A percentile compares a stretch with the other conserved stretches of the same genome.
phyloP scores from a whole-genome alignment of 345 rosid genomes.

The Mallotus nudiflorus region DNA sequence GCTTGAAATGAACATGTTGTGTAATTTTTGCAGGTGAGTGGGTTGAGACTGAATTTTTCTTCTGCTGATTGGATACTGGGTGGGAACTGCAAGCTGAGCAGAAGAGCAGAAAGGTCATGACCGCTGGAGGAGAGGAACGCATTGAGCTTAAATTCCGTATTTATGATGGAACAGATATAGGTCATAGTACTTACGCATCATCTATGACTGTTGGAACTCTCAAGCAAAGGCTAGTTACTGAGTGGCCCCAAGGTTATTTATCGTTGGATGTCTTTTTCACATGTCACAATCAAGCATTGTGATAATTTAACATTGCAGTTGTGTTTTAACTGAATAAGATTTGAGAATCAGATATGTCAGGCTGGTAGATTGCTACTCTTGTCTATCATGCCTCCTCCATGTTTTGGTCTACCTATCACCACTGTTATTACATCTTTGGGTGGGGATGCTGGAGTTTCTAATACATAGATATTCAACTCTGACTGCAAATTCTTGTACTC shows the following conservation, averaged over 20 bases:
- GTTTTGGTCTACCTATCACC: background rate
- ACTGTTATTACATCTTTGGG: background rate
- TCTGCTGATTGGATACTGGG: slow-evolving; percentile 4
- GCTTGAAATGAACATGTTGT: slow-evolving; percentile 7
- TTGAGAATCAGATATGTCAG: background rate
- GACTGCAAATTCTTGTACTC: too few species aligned
- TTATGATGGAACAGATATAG: slow-evolving; percentile 46
- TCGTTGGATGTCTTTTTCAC: slow-evolving; percentile 5
- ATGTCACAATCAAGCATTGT: too few species aligned
- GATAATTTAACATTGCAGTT: background rate
- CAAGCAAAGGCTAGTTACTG: slow-evolving; percentile 43
- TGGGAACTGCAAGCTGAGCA: slow-evolving; percentile 28
- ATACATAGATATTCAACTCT: too few species aligned
- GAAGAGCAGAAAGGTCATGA: slow-evolving; percentile 17
- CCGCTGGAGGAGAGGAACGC: slow-evolving; percentile 30
- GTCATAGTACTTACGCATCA: slow-evolving; percentile 31
- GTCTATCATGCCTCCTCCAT: background rate
- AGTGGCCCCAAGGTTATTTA: slow-evolving; percentile 48
- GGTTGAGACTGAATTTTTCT: too few species aligned
- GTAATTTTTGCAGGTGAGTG: slow-evolving; percentile 28
- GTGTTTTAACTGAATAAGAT: background rate
- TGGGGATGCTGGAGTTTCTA: background rate
- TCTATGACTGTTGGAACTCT: slow-evolving; percentile 40
- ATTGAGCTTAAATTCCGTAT: slow-evolving; percentile 48
- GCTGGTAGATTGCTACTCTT: background rate